Base-by-base conservation (phyloP, 2,329 filamentous ascomycete genomes). In the Myriangium duriaei region DNA sequence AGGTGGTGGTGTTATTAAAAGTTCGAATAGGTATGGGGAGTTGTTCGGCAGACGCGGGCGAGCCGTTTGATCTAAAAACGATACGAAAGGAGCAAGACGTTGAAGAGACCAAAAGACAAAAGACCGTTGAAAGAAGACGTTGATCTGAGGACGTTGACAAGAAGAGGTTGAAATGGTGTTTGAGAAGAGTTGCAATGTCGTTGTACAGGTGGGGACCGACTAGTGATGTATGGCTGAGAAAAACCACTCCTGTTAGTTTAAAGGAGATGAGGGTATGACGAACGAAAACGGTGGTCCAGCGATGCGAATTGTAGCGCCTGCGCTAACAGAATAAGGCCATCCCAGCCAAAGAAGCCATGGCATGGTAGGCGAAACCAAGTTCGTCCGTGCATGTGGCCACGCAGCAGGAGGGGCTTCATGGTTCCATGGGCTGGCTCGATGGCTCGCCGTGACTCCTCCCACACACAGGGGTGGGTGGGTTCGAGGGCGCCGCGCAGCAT, bases 21-120 rank as follows among this genome's bases (percentile, higher is more conserved):
- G 21, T 26, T 7, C n/a, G 21, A 26, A 7, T 26, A 7, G 21
- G 21, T 26, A 26, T 7, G 21, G n/a, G 7, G 21, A n/a, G n/a
- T n/a, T 7, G 21, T 26, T 26, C 21, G 21, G 21, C 21, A 26
- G 21, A n/a, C 21, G 21, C 7, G 21, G n/a, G 21, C 21, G 21
- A 26, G n/a, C 21, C 21, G 21, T 26, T 26, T 26, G 21, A n/a
- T 26, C 21, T 26, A 26, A 39, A 29, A 39, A 39, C 30, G 36
- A 30, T 39, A 28, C 32, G 32, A 39, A 39, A 39, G 36, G 36
- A 39, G 36, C 36, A 39, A 26, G 18, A 30, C 36, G 36, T 39
- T 39, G 36, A 39, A 39, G 36, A 33, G 36, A 32, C 21, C 36
- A 39, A 39, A 39, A 39, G 36, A 39, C 36, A 39, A 39, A 39